Evolutionary conservation across 1,284 basidiomycete species (phyloP), one percentile per base, ranked within the genome.

Genomic region (Ganoderma lucidum): DNA sequence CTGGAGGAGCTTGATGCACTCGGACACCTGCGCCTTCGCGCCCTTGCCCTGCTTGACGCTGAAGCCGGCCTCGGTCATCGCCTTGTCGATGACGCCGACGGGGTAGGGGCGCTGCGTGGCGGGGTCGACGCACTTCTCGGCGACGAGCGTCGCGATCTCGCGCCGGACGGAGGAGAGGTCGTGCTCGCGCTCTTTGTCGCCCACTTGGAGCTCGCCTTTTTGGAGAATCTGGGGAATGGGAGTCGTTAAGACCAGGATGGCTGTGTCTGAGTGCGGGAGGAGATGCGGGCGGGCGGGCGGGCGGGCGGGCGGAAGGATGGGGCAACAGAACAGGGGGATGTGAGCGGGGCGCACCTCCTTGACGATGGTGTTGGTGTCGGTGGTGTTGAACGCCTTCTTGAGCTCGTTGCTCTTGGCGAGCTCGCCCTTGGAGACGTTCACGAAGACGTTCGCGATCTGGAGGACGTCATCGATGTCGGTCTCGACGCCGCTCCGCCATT

Each of bases 41-140:
- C 89, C 93, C 84, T 98, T 98, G 69, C 92, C 91, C 37, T 88
- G 88, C 77, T 95, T 94, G 48, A 98, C 92, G 74, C 94, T 96
- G 81, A 94, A 98, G 14, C 97, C 96, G 6, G 96, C 91, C 79
- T 99, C 97, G 32, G 90, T 84, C 96, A 99, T 97, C 0, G 96
- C 97, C 82, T 99, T 99, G 78, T 99, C 98, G 71, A 99, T 96
- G 86, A 99, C 96, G 28, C 95, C 93, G 59, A 97, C 95, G 1
- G 96, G 93, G 80, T 98, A 97, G 5, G 96, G 96, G 32, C 92
- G 85, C 77, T 96, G 92, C 3, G 96, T 97, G 3, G 85, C 82
- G 1, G 97, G 98, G 77, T 99, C 97, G 44, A 99, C 96, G 69
- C 95, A 98, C 85, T 96, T 97, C 81, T 97, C 95, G 1, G 96